Base-by-base conservation (phyloP, 1,139 yeast genomes). In the Kodamaea anthophila region DNA sequence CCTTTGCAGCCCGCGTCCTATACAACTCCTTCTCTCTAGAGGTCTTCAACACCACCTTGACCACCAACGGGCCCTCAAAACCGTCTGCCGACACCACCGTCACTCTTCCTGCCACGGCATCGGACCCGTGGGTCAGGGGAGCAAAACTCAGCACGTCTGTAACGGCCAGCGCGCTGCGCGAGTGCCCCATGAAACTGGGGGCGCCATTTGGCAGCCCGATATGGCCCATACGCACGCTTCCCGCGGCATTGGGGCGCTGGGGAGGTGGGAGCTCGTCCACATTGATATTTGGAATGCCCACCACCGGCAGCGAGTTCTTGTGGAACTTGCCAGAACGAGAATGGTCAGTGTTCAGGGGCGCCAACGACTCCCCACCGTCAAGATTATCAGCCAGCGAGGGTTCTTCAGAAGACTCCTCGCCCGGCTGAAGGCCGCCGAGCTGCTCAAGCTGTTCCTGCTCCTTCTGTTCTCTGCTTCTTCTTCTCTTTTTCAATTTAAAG, bases 1-100 rank as follows among this genome's bases (percentile, higher is more conserved):
- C 43, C 56, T 83, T 86, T 33, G 64, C 49, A 13, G 68, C 51
- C 55, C 80, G 76, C 3, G 95, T 79, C 53, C 76, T 81, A 60
- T 67, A 70, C 24, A 88, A 46, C 30, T 70, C 80, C 47, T 74
- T 81, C 32, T 66, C 60, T 41, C 69, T 75, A 4, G 67, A 51
- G 10, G 77, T 68, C 29, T 70, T 63, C 43, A 81, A 52, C 2
- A 65, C 47, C 3, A 73, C 74, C 46, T 65, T 77, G 21, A 80
- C 65, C 35, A 68, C 76, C 27, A 77, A 47, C 6, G 48, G 39
- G 12, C 24, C 22, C 10, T 26, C 24, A 28, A 56, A 51, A 3
- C 72, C 73, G 5, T 39, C 31, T 2, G 69, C 66, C 3, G 68
- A 56, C 15, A 73, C 48, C 29, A 80, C 53, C 4, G 68, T 67